Evolutionary conservation across 768 basidiomycete genomes (phyloP), one percentile per base, ranked within the genome.

Genomic region (Lenzites betulinus): DNA sequence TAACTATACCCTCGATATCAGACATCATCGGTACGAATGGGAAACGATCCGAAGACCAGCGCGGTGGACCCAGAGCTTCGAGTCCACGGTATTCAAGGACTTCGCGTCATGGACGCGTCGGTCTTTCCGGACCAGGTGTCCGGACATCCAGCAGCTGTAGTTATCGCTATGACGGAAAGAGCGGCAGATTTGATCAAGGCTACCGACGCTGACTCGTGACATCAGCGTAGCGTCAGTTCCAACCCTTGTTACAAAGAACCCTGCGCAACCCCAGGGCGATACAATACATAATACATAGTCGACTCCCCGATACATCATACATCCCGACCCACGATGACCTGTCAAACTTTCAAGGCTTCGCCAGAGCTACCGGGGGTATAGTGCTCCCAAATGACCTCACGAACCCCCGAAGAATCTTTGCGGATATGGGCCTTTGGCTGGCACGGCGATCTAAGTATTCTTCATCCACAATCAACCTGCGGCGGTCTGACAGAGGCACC

Each of bases 41-140:
- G 60, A 7, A n/a, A 4, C 18, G 44, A 55, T 38, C 25, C 55
- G 22, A 36, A 42, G 38, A 52, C 53, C 6, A 81, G 82, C 39
- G 80, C 79, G 4, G 78, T 81, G 47, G 77, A 79, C 64, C 71
- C 74, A 25, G 68, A 74, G 33, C 63, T 78, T 8, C 65, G 70
- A 12, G 80, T 83, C 1, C 77, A 82, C 64, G 80, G 79, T 18
- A 70, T 77, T 7, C 50, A 61, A 35, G 78, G 77, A 58, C 64
- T 83, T 26, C 71, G 79, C 38, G 75, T 77, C 30, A 64, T 64
- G n/a, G 56, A 60, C 43, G 48, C 64, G 1, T 56, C 57, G 15
- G 53, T 64, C 1, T 63, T 62, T 33, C 63, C 63, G 6, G 51
- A 50, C 13, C 59, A 58, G 30, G 51, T 64, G 25, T 64, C 63